Conservation (phyloP, 352 stramenopile genomes). For the Poterioochromonas sp. region DNA sequence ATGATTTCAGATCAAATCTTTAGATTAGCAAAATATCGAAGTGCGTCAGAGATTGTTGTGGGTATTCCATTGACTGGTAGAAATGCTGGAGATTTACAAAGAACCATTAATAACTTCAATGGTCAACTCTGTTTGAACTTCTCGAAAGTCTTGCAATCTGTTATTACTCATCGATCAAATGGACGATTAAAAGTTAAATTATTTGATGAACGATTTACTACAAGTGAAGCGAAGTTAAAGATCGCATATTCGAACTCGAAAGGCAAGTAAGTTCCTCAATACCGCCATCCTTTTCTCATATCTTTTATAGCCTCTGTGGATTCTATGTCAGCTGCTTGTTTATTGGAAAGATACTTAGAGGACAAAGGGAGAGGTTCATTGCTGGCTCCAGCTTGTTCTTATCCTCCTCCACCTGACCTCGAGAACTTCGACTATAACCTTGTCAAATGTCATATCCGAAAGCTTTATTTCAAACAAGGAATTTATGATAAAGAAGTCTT, state of each 20-base stretch:
- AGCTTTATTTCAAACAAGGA: background rate
- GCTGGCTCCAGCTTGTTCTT: background rate
- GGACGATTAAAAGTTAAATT: background rate
- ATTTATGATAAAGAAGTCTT: background rate
- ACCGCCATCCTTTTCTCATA: background rate
- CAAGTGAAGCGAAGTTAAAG: conserved; percentile 18
- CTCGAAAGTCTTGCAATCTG: background rate
- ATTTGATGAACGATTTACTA: conserved; percentile 8
- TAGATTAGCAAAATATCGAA: background rate
- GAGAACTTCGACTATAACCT: conserved; percentile 6
- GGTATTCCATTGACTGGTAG: background rate
- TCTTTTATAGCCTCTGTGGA: background rate
- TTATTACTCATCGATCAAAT: background rate
- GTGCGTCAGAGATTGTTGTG: background rate
- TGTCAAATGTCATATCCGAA: background rate
- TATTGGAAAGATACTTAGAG: conserved; percentile 12
- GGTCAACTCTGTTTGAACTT: background rate
- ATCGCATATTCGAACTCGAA: background rate
- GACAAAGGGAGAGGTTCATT: background rate
- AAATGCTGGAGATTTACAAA: background rate
- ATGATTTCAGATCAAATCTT: background rate
- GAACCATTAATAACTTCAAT: background rate
- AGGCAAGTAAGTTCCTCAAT: background rate
- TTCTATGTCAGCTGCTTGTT: background rate
- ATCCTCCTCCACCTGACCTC: background rate